Base-by-base conservation (phyloP, 2,329 filamentous ascomycete genomes). In the Macrophomina phaseolina region DNA sequence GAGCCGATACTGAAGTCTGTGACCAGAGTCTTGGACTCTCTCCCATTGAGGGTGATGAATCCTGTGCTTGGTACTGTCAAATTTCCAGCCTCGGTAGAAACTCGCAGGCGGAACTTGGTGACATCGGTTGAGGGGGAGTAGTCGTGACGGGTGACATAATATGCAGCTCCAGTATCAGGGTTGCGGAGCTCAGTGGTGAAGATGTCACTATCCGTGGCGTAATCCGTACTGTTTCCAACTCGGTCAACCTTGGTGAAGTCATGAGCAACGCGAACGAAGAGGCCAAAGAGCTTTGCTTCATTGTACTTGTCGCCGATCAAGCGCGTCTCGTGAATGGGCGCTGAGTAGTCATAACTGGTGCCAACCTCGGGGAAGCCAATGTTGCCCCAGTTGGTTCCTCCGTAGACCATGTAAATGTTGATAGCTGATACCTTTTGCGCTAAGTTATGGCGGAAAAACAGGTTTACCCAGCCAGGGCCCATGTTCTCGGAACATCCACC, bases 351-450 rank as follows among this genome's bases (percentile, higher is more conserved):
- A 69, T 90, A 90, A 40, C 85, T 88, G 3, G 84, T 86, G 1
- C 83, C 86, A 38, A 62, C 58, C 0, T 86, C 83, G 0, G 87
- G 86, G 3, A 83, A 82, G 12, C 86, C 84, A 38, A 88, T 77
- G 56, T 83, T 84, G 5, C 87, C 87, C 87, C 86, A 89, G 68
- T 86, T 89, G 0, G 88, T 90, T 2, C 88, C 88, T 4, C 88
- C 88, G 62, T 84, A 90, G 63, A 87, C 77, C 87, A 90, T 90
- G 73, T 90, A 90, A 1, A 90, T 74, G 36, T 83, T 88, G 64
- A 89, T 82, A 0, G 85, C 86, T 0, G 86, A 87, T 3, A 89
- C 83, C 0, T 85, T 80, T 70, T 90, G 85, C 32, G 82, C 85
- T 32, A 90, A 84, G 64, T 89, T 83, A 71, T 89, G 84, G 11